Base-by-base conservation (phyloP, 2,329 filamentous ascomycete genomes). In the Aspergillus sp. region DNA sequence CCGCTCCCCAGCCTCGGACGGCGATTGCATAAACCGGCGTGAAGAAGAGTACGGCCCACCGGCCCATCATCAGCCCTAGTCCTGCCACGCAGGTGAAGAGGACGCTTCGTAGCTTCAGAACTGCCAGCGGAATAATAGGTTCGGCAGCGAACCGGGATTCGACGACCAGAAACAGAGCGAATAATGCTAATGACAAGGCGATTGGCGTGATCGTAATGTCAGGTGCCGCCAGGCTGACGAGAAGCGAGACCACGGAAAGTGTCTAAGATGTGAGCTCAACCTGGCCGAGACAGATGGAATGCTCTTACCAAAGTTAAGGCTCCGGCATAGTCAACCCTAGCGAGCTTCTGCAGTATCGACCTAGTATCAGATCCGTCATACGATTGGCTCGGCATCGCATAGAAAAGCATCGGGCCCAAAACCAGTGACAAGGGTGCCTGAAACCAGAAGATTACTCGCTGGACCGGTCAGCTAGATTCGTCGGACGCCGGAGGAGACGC, bases 1-100 rank as follows among this genome's bases (percentile, higher is more conserved):
- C 79, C 0, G 82, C 80, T 1, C 71, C 61, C 63, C 81, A 81
- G 34, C 74, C 74, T 2, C 79, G 75, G 2, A 91, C 79, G 3
- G 82, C 81, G 36, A 91, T 75, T 20, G 83, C 80, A 47, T 85
- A 88, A 26, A 86, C 75, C 0, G 86, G 85, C 0, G 80, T 73
- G 58, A 86, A 93, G 64, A 86, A 91, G 5, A 93, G 67, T 2
- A 93, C 70, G 5, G 71, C 71, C 85, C 84, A 93, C 36, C 86
- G 78, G 2, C 81, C 72, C 52, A 82, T 78, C 82, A 93, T 89
- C 53, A 86, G 72, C 13, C 80, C 78, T 0, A 88, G 69, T 30
- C 86, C 83, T 1, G 79, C 72, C 14, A 88, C 49, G 50, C 84
- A 89, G 1, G 81, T 81, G 14, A 89, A 60, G 3, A 89, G 64